Conservation (phyloP, 179 eudicot species). For the Patellifolia procumbens region DNA sequence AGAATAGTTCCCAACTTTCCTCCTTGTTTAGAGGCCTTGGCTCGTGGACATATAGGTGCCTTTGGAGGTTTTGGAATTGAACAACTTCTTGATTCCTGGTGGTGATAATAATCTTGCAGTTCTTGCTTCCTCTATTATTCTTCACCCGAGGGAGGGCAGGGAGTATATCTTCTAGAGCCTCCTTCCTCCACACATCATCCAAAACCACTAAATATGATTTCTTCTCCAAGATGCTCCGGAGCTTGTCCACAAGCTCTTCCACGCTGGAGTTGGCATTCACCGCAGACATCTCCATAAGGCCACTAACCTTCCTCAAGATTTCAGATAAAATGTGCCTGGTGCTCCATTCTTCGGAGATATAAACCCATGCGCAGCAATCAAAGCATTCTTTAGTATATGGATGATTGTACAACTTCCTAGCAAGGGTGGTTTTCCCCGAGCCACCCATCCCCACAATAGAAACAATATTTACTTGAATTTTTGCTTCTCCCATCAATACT, state of each 20-base stretch:
- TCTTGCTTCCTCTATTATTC: slow-evolving; percentile 34
- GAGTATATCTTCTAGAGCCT: slow-evolving; percentile 40
- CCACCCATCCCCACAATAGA: slow-evolving; percentile 62
- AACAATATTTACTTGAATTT: slow-evolving; percentile 10
- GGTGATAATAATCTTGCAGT: slow-evolving; percentile 51
- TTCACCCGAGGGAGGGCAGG: slow-evolving; percentile 28
- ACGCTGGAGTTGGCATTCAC: slow-evolving; percentile 1
- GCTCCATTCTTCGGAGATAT: slow-evolving; percentile 40
- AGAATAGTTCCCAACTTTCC: slow-evolving; percentile 29
- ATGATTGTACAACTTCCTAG: slow-evolving; percentile 42
- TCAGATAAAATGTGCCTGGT: slow-evolving; percentile 24
- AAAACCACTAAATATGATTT: slow-evolving; percentile 50
- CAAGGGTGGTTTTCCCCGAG: slow-evolving; percentile 48
- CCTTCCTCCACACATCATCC: slow-evolving; percentile 58
- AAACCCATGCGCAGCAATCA: slow-evolving; percentile 46
- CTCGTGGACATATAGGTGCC: slow-evolving; percentile 27
- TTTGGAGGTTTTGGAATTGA: slow-evolving; percentile 31
- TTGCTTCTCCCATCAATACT: not conserved
- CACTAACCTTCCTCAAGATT: slow-evolving; percentile 23
- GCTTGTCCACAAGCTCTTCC: slow-evolving; percentile 37
- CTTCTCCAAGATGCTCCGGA: slow-evolving; percentile 24
- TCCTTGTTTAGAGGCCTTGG: slow-evolving; percentile 41
- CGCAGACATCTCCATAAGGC: slow-evolving; percentile 9
- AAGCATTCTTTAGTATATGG: slow-evolving; percentile 28
- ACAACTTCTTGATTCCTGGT: slow-evolving; percentile 44